These are phyloP conservation scores for Rusavskia elegans DNA, from an alignment of 495 filamentous ascomycete genomes.

Conservation along the genomic window DNA sequence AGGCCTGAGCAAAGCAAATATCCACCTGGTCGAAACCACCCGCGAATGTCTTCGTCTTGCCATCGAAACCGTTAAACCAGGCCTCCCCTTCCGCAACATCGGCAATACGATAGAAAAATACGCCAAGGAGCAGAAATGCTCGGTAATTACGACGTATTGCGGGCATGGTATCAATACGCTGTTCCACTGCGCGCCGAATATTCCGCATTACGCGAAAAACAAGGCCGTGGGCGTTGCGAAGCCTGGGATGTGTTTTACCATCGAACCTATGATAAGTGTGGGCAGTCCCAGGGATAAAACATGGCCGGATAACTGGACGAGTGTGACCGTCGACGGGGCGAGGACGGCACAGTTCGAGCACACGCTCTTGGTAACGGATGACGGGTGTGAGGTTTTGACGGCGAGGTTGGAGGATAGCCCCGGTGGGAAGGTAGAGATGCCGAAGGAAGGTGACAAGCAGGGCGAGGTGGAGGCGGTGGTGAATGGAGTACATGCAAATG, in stretches of 20 bases:
- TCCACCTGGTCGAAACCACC: conserved; percentile 72
- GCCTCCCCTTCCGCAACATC: conserved; percentile 69
- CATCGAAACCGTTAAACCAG: conserved; percentile 73
- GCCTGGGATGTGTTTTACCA: conserved; percentile 83
- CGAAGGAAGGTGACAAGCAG: conserved; percentile 9
- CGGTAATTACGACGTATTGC: conserved; percentile 78
- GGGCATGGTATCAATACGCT: conserved; percentile 76
- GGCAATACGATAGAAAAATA: conserved; percentile 76
- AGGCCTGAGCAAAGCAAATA: conserved; percentile 57
- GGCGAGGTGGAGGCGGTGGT: neutral
- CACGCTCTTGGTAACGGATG: conserved; percentile 83
- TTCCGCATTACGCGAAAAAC: conserved; percentile 82
- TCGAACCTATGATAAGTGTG: conserved; percentile 81
- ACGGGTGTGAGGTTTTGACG: conserved; percentile 85
- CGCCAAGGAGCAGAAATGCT: conserved; percentile 62
- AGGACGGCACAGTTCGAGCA: conserved; percentile 87
- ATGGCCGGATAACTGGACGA: conserved; percentile 89
- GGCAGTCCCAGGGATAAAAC: conserved; percentile 68
- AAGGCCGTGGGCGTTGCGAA: conserved; percentile 80
- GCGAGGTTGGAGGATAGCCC: conserved; percentile 68
- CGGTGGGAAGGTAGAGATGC: conserved; percentile 68
- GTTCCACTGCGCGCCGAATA: conserved; percentile 72
- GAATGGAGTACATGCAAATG: neutral
- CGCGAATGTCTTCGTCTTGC: conserved; percentile 70
- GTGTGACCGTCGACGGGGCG: conserved; percentile 65